Evolutionary conservation across 192 early-diverging fungal species (phyloP).

Genomic region (Backusella circina): DNA sequence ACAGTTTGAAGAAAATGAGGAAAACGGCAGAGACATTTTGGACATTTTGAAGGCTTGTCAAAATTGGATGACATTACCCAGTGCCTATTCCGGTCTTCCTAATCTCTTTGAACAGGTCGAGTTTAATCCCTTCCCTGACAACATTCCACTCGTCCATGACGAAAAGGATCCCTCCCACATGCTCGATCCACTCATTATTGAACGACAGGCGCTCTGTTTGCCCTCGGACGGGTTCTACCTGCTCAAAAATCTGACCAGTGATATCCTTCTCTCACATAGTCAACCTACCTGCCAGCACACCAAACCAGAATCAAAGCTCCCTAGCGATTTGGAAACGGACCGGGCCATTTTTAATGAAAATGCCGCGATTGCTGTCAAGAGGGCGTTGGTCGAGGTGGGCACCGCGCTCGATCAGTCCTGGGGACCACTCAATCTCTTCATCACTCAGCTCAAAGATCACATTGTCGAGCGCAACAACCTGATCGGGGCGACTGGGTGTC

Average conservation of each 20-base stretch:
- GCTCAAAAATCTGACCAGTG: slow-evolving; percentile 63
- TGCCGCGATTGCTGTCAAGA: slow-evolving; percentile 47
- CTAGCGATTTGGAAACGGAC: slow-evolving; percentile 67
- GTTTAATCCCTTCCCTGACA: slow-evolving; percentile 42
- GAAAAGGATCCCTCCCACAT: slow-evolving; percentile 58
- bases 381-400: slow-evolving; percentile 54
- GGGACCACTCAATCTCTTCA: slow-evolving; percentile 43
- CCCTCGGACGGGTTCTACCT: slow-evolving; percentile 59
- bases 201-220: slow-evolving; percentile 58
- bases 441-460: slow-evolving; percentile 6
- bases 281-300: slow-evolving; percentile 72
- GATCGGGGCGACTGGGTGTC: slow-evolving; percentile 26
- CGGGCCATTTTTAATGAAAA: slow-evolving; percentile 68
- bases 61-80: slow-evolving; percentile 44
- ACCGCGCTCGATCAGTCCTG: slow-evolving; percentile 61
- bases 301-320: slow-evolving; percentile 57
- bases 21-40: neutral
- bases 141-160: slow-evolving; percentile 45
- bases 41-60: slow-evolving; percentile 16
- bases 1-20: slow-evolving; percentile 6
- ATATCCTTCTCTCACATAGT: slow-evolving; percentile 60
- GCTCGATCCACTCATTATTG: slow-evolving; percentile 62
- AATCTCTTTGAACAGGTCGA: slow-evolving; percentile 44
- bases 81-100: slow-evolving; percentile 38
- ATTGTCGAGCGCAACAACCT: slow-evolving; percentile 11